A percentile compares a stretch with the other conserved stretches of the same genome.
These are phyloP conservation scores for Zygotorulaspora danielsina DNA, from an alignment of 805 yeast genomes.

Conservation along the genomic window DNA sequence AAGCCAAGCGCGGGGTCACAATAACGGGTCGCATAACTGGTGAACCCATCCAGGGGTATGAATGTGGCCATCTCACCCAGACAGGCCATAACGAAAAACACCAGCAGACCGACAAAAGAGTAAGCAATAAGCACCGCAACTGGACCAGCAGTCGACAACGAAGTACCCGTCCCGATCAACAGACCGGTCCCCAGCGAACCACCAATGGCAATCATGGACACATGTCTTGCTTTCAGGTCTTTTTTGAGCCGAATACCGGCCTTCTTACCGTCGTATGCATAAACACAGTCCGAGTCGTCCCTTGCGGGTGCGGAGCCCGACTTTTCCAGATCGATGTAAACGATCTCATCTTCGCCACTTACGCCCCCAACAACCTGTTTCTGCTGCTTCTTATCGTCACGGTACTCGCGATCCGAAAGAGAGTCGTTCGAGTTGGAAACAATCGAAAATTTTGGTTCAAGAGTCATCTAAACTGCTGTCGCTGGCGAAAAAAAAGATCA, in stretches of 20 bases:
- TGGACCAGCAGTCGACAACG: slow-evolving; percentile 66
- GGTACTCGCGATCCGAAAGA: not conserved
- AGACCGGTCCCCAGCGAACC: slow-evolving; percentile 82
- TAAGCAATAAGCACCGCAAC: slow-evolving; percentile 56
- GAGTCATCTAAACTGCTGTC: not conserved
- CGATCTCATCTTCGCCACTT: not conserved
- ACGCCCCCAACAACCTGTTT: not conserved
- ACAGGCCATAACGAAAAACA: slow-evolving; percentile 63
- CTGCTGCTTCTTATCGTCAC: slow-evolving; percentile 1
- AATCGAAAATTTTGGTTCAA: not conserved
- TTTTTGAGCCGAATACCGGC: slow-evolving; percentile 25
- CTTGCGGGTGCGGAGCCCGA: not conserved
- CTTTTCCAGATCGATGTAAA: slow-evolving; percentile 3
- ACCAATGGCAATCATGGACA: slow-evolving; percentile 74
- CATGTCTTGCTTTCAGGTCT: slow-evolving; percentile 49
- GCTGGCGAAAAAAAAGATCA: too few species aligned
- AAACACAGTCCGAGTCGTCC: slow-evolving; percentile 4
- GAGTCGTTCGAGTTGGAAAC: not conserved
- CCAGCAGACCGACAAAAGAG: slow-evolving; percentile 63
- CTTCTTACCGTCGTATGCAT: slow-evolving; percentile 12
- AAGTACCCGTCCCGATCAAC: slow-evolving; percentile 70
- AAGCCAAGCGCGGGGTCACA: slow-evolving; percentile 47
- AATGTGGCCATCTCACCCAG: slow-evolving; percentile 67
- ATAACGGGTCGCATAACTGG: slow-evolving; percentile 52
- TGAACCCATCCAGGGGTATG: slow-evolving; percentile 64